Evolutionary conservation across 805 yeast species (phyloP), one percentile per base, ranked within the genome.

Genomic region (Limtongia smithiae): DNA sequence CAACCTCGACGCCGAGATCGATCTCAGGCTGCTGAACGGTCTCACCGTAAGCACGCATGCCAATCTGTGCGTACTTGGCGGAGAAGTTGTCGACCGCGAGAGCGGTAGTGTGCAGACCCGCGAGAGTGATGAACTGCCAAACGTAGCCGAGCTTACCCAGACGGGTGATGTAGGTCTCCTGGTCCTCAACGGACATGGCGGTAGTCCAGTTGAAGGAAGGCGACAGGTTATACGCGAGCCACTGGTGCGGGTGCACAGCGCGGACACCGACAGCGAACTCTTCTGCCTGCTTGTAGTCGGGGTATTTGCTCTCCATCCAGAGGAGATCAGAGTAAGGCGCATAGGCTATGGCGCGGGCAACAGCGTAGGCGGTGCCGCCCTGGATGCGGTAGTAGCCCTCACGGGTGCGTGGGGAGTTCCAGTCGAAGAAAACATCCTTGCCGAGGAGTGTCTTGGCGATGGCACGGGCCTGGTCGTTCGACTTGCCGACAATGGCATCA

Each of bases 191-290:
- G 45, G 83, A 72, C 96, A 91, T 87, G 47, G 97, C 96, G 57
- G 81, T 81, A 69, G 88, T 87, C 97, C 97, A 91, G 80, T 91
- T 91, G 82, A 91, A 91, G 5, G 96, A 87, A 59, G 97, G 97
- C 27, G 96, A 88, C 69, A 91, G 76, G 78, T 91, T 91, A 77
- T 91, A 91, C 45, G 97, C 94, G 61, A 91, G 78, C 97, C 97
- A 90, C 72, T 91, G 90, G 59, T 85, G 77, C 60, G 97, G 97
- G 71, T 68, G 85, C 51, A 74, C 75, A 30, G 80, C 78, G 67
- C 82, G 79, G 59, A 91, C 94, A 65, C 97, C 97, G 39, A 81
- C 85, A 48, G 97, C 93, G 65, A 91, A 91, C 73, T 88, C 96
- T 71, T 82, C 80, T 58, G 97, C 97, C 74, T 91, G 97, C 53